These are phyloP conservation scores for Neurospora cerealis DNA, from an alignment of 495 filamentous ascomycete genomes.

Conservation along the genomic window DNA sequence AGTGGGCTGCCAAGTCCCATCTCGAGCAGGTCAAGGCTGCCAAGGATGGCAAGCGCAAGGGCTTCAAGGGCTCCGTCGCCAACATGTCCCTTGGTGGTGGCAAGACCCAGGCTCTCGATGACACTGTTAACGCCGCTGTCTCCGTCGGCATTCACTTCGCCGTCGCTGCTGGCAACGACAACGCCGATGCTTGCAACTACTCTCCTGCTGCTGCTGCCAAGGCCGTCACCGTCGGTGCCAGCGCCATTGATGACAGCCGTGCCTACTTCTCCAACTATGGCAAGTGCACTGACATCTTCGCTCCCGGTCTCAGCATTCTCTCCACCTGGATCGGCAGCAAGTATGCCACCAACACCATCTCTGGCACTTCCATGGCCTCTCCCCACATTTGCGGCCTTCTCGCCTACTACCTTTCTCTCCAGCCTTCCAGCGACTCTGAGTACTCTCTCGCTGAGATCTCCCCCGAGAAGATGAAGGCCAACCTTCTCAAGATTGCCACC, in stretches of 20 bases:
- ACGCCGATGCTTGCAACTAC: slow-evolving; percentile 97
- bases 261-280: slow-evolving; percentile 99
- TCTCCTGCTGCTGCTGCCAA: slow-evolving; percentile 91
- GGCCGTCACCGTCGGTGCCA: slow-evolving; percentile 94
- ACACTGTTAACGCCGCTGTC: slow-evolving; percentile 90
- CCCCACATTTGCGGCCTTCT: slow-evolving; percentile 94
- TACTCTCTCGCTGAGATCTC: slow-evolving; percentile 85
- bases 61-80: slow-evolving; percentile 96
- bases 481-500: slow-evolving; percentile 77
- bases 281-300: slow-evolving; percentile 99
- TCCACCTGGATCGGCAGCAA: slow-evolving; percentile 98
- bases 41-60: slow-evolving; percentile 78
- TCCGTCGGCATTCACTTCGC: slow-evolving; percentile 89
- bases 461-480: slow-evolving; percentile 86
- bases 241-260: slow-evolving; percentile 85
- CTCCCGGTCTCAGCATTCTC: slow-evolving; percentile 89
- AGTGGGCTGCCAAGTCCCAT: slow-evolving; percentile 82
- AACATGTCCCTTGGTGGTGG: slow-evolving; percentile 99
- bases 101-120: slow-evolving; percentile 81
- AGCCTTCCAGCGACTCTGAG: slow-evolving; percentile 77
- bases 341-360: slow-evolving; percentile 93
- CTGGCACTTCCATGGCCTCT: slow-evolving; percentile 98
- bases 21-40: slow-evolving; percentile 59
- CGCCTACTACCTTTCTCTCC: slow-evolving; percentile 95
- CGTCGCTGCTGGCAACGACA: slow-evolving; percentile 97